A percentile compares a stretch with the other conserved stretches of the same genome.
phyloP scores from a whole-genome alignment of 2,329 filamentous ascomycete genomes.

The Xylariaceae sp. region DNA sequence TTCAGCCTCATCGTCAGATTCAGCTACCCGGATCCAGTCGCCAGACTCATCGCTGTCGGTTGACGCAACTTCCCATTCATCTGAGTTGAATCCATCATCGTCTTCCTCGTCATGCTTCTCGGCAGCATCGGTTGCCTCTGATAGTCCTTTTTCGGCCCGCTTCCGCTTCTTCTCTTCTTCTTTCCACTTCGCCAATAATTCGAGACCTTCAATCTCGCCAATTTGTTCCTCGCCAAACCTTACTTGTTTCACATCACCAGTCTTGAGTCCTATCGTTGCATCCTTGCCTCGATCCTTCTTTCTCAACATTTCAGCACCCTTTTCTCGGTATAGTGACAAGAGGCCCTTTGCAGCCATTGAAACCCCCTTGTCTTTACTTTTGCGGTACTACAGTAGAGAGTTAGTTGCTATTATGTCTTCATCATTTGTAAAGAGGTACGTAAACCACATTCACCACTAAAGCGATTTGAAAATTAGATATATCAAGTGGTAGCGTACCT shows the following conservation, averaged over 20 bases:
- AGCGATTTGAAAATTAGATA: neutral
- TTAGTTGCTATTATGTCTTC: conserved; percentile 8
- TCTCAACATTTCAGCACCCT: conserved; percentile 85
- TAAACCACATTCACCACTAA: neutral
- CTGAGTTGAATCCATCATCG: conserved; percentile 61
- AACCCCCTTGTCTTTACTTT: conserved; percentile 98
- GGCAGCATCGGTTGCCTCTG: conserved; percentile 66
- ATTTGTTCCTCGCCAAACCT: conserved; percentile 82
- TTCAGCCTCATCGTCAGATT: conserved; percentile 83
- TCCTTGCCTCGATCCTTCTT: conserved; percentile 92
- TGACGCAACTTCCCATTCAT: conserved; percentile 68
- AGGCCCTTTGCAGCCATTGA: conserved; percentile 98
- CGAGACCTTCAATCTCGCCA: conserved; percentile 89
- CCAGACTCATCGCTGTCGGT: conserved; percentile 73
- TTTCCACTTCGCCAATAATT: conserved; percentile 92
- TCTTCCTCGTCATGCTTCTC: conserved; percentile 67
- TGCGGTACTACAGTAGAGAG: conserved; percentile 89
- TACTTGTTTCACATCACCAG: conserved; percentile 76
- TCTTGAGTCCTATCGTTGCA: conserved; percentile 80
- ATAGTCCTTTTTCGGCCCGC: conserved; percentile 70
- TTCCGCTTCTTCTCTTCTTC: conserved; percentile 83
- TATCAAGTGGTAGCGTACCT: conserved; percentile 44
- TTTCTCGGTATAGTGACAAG: conserved; percentile 87
- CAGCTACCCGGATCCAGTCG: conserved; percentile 92
- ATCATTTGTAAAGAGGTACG: neutral